These are phyloP conservation scores for Mediolabrus comicus DNA, from an alignment of 108 stramenopile species.

Conservation along the genomic window DNA sequence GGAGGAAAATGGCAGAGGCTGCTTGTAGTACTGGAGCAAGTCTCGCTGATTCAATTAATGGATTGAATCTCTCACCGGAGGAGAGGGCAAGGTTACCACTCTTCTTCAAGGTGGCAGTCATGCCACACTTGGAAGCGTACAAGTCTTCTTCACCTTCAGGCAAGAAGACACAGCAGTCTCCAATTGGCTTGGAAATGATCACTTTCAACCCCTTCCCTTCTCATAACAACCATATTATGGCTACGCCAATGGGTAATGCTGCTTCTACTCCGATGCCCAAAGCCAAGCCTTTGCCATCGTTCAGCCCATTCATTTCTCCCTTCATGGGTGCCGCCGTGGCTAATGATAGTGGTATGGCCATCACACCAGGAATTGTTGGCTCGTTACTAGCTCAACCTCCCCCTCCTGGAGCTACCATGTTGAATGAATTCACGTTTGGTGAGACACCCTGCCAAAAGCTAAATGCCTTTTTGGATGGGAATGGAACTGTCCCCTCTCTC, in stretches of 20 bases:
- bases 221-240: background rate
- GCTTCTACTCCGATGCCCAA: background rate
- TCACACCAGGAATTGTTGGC: conserved; percentile 28
- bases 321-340: conserved; percentile 10
- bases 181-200: background rate
- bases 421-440: conserved; percentile 19
- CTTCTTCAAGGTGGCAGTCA: conserved; percentile 34
- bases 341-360: conserved; percentile 7
- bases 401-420: conserved; percentile 12
- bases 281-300: background rate
- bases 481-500: conserved; percentile 7
- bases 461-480: conserved; percentile 20
- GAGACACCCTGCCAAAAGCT: conserved; percentile 26
- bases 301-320: conserved; percentile 39
- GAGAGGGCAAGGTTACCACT: conserved; percentile 53
- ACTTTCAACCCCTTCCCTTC: background rate
- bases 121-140: conserved; percentile 18
- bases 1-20: conserved; percentile 68
- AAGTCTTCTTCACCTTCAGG: conserved; percentile 2
- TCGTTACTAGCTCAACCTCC: conserved; percentile 8
- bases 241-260: background rate
- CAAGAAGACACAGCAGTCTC: conserved; percentile 1
- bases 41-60: conserved; percentile 45
- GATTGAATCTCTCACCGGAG: conserved; percentile 52
- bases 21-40: conserved; percentile 25